Conservation (phyloP, 257 asterid species). For the Scutellaria galericulata region DNA sequence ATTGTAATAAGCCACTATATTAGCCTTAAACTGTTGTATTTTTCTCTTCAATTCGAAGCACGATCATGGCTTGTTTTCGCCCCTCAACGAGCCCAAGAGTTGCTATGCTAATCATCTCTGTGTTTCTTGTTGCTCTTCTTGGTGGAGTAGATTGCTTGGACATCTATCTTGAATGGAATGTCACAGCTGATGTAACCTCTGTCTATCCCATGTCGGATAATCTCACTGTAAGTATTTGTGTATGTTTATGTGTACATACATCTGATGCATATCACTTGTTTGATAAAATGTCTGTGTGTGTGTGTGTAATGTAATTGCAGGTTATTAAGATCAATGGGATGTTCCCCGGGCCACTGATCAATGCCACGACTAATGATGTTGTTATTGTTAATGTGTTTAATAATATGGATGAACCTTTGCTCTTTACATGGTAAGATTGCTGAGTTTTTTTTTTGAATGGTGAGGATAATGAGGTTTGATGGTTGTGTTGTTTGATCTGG, state of each 20-base stretch:
- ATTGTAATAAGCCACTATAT: too few relatives aligned
- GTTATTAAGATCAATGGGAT: conserved; percentile 65
- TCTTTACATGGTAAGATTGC: conserved; percentile 61
- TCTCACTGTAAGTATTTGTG: conserved; percentile 36
- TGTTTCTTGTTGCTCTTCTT: conserved; percentile 30
- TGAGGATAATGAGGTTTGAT: neutral
- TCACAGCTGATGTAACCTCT: conserved; percentile 33
- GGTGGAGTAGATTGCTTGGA: conserved; percentile 30
- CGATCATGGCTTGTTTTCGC: conserved; percentile 34
- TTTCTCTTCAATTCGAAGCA: neutral
- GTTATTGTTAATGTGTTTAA: conserved; percentile 63
- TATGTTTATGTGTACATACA: too few relatives aligned
- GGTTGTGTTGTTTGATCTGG: neutral
- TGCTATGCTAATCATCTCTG: conserved; percentile 8
- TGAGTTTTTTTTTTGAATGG: neutral
- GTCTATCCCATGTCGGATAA: conserved; percentile 31
- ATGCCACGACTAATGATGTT: conserved; percentile 58
- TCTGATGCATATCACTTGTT: neutral
- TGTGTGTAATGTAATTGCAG: conserved; percentile 38
- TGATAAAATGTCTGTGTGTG: neutral
- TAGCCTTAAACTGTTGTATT: too few relatives aligned
- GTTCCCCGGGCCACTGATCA: conserved; percentile 76
- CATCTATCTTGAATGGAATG: conserved; percentile 47
- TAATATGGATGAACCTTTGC: conserved; percentile 57
- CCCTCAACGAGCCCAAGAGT: neutral